phyloP scores from a whole-genome alignment of 1,284 basidiomycete genomes.

The Microbotryomycetes sp. region DNA sequence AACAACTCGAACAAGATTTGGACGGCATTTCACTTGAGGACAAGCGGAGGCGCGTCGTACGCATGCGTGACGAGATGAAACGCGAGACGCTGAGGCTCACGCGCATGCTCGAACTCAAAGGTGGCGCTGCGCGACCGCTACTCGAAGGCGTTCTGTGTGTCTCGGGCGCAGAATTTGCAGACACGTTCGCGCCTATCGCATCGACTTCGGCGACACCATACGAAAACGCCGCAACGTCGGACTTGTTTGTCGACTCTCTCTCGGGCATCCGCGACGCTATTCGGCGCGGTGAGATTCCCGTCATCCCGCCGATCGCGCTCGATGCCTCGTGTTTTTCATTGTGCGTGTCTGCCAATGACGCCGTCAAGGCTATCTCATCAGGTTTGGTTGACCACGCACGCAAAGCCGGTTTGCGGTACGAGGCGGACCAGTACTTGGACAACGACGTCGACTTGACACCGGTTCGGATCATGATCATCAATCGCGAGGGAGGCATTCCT shows the following conservation, averaged over 20 bases:
- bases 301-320: conserved; percentile 87
- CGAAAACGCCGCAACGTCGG: conserved; percentile 7
- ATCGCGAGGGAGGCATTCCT: conserved; percentile 91
- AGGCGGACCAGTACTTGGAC: conserved; percentile 19
- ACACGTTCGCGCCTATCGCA: conserved; percentile 35
- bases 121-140: conserved; percentile 78
- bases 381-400: conserved; percentile 58
- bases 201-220: conserved; percentile 17
- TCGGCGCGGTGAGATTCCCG: conserved; percentile 86
- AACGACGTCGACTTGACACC: conserved; percentile 49
- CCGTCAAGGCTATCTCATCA: conserved; percentile 76
- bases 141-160: conserved; percentile 76
- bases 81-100: conserved; percentile 54
- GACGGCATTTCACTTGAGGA: conserved; percentile 38
- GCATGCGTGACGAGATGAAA: conserved; percentile 62
- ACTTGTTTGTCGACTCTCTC: conserved; percentile 33
- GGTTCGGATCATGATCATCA: conserved; percentile 93
- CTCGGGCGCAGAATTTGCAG: conserved; percentile 58
- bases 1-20: conserved; percentile 49
- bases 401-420: conserved; percentile 26
- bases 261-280: conserved; percentile 72
- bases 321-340: conserved; percentile 82
- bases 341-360: conserved; percentile 81
- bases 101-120: conserved; percentile 71
- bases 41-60: conserved; percentile 48